Base-by-base conservation (phyloP, 202 grass and related monocot genomes). In the Eragrostis tef region DNA sequence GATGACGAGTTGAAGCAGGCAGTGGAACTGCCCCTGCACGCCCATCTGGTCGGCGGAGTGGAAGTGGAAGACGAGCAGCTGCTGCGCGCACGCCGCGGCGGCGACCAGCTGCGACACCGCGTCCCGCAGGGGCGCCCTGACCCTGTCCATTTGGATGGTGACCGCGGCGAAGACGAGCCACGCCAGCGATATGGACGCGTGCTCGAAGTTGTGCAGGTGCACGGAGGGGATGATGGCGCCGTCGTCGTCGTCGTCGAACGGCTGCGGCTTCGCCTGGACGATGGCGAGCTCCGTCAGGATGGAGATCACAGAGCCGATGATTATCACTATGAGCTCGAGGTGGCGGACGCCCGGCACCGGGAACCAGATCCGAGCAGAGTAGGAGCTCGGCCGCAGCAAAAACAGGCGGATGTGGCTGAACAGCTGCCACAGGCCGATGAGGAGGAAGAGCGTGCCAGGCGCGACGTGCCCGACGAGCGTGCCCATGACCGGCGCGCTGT, bases 41-140 rank as follows among this genome's bases (percentile, higher is more conserved):
- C 94, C 94, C 94, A 93, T 93, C 82, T 97, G 94, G 84, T 97
- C 94, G 3, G 94, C 76, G 0, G 94, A 97, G 79, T 97, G 94
- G 58, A 97, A 89, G 73, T 94, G 89, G 88, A 97, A 97, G 81
- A 97, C 72, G 75, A 97, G 79, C 78, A 91, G 77, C 88, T 97
- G 75, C 84, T 97, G 94, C 52, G 84, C 82, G 81, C 94, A 94
- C 56, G 94, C 94, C 12, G 80, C 84, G 1, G 85, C 87, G 45
- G 74, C 94, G 7, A 75, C 70, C 62, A 97, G 91, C 84, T 88
- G 87, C 15, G 89, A 89, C 68, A 97, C 48, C 1, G 79, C 73
- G 78, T 92, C 87, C 0, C 94, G 85, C 74, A 81, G 50, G 22
- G 85, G 85, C 51, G 81, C 77, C 43, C 62, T 21, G 9, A 16